Evolutionary conservation across 345 rosid species (phyloP), one percentile per base, ranked within the genome.

Genomic region (Eucalyptus urophylla): DNA sequence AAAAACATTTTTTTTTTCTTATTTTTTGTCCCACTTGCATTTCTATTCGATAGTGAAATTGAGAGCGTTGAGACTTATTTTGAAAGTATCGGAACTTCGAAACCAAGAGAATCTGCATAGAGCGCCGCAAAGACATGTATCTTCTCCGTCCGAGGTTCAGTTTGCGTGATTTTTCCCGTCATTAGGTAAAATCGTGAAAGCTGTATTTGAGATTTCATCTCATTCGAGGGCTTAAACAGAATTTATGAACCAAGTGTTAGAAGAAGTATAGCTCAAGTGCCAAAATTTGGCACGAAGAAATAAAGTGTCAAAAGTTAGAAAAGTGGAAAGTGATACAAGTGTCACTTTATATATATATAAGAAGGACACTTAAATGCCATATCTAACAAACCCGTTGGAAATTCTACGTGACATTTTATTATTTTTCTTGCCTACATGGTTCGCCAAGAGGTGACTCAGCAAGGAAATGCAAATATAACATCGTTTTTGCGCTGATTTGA

Each of bases 371-470:
- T 51, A 51, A 7, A 4, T 51, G 1, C 0, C 22, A 51, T 51
- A 4, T 51, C 22, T 0, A 3, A 51, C 0, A 0, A 51, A 51
- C 0, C 4, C 3, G 2, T 2, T 2, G 2, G 3, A 51, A 51
- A 51, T 51, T 2, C 2, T 17, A 51, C 1, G 54, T 51, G 4
- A 17, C 0, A 51, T 51, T 51, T 51, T 51, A 16, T 51, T 51
- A 51, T 51, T 51, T 51, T 51, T 51, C 22, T 17, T 1, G 4
- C 19, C 22, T 51, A 51, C 2, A 1, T 7, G 8, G 2, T 17
- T 51, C 8, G 2, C 8, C 22, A 51, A 51, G 54, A 51, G 54
- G 54, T 51, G 54, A 51, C 54, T 51, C 1, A 7, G 4, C 8
- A 51, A 51, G 17, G 54, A 51, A 51, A 17, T 51, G 54, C 2